phyloP scores from a whole-genome alignment of 2,329 filamentous ascomycete genomes.

The Aspergillus melleus region DNA sequence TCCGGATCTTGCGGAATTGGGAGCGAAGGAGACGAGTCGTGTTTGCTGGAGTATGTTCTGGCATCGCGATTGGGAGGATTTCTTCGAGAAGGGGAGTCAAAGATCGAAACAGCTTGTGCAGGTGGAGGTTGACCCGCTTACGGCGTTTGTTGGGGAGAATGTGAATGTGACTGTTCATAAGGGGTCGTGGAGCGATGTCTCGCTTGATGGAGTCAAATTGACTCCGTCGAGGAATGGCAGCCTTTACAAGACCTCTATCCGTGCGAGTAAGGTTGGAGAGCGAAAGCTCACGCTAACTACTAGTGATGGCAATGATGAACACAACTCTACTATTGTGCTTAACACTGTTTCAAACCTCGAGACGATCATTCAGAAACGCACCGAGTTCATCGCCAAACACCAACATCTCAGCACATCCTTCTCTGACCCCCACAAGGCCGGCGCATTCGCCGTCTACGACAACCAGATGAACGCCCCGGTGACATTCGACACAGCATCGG shows the following conservation, averaged over 20 bases:
- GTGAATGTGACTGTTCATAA: too few species aligned
- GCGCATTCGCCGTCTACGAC: background rate
- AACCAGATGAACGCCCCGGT: background rate
- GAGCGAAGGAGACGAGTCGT: too few species aligned
- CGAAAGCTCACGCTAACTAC: background rate
- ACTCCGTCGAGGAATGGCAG: too few species aligned
- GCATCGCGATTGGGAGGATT: background rate
- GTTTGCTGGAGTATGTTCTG: background rate
- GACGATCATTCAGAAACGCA: background rate
- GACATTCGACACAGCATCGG: background rate
- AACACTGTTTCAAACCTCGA: background rate
- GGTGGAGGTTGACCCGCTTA: background rate
- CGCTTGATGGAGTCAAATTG: too few species aligned
- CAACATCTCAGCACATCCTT: background rate
- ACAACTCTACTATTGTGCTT: background rate
- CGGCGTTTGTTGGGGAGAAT: too few species aligned
- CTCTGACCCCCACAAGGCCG: background rate
- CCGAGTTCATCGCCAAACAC: background rate
- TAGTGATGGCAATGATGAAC: background rate
- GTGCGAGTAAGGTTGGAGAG: background rate
- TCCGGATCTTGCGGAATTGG: too few species aligned
- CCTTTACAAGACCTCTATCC: background rate
- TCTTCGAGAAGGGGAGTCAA: background rate
- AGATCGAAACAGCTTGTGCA: background rate
- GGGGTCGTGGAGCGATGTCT: background rate